Base-by-base conservation (phyloP, 495 filamentous ascomycete species). In the Xylaria grammica region DNA sequence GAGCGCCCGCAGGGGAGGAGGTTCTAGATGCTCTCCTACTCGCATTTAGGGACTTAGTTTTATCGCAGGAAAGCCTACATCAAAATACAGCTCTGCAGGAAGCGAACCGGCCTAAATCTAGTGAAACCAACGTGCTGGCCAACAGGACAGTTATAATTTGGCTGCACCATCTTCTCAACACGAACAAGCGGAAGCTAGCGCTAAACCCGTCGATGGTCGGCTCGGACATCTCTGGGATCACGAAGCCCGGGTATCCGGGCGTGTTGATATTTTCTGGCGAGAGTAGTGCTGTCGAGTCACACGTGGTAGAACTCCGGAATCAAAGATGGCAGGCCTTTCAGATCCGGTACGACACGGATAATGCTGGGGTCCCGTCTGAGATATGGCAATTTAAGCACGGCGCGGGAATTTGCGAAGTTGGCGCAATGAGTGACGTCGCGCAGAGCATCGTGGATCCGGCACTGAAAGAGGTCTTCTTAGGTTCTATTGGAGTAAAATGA, bases 91-190 rank as follows among this genome's bases (percentile, higher is more conserved):
- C 32, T 15, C 20, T 13, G 2, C n/a, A 6, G 3, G n/a, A n/a
- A 4, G 3, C 22, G 5, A 27, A 30, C 3, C 19, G 24, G 3
- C 10, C 36, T 24, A 40, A 46, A 27, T 26, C 20, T 10, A 19
- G 24, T n/a, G 29, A 8, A 17, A 20, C n/a, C 20, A 29, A 48
- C 30, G 20, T n/a, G 13, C 46, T 27, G 7, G 27, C 45, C 15
- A 58, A 49, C 20, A 52, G 55, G 48, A 65, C 63, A 10, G 63
- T 65, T 4, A 54, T 65, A 20, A 40, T 65, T 3, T 65, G 63
- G 63, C 55, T 65, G 9, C 63, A 65, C 38, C 63, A 65, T 26
- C 63, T 65, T 9, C 63, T 65, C 34, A 65, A 65, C 38, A 65
- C 55, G 0, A 65, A 65, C 45, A 65, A 65, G 63, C 63, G 63